Percentiles rank a stretch among this genome's conserved stretches.
phyloP scores from a whole-genome alignment of 768 basidiomycete species.

The Kwoniella mangroviensis region DNA sequence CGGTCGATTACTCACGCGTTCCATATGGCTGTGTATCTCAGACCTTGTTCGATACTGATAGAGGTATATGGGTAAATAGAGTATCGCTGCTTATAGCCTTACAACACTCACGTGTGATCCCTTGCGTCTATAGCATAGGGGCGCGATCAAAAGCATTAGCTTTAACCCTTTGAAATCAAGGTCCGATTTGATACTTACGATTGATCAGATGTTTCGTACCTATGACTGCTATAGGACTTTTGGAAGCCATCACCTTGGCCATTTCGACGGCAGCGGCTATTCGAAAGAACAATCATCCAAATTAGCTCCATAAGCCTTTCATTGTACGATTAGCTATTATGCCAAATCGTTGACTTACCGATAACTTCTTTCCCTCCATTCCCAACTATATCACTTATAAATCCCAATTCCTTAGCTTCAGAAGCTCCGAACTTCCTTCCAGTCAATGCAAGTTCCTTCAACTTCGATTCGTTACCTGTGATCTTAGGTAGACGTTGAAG shows the following conservation, averaged over 20 bases:
- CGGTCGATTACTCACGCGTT: slow-evolving; percentile 57
- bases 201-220: slow-evolving; percentile 78
- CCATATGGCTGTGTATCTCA: slow-evolving; percentile 68
- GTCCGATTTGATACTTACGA: slow-evolving; percentile 51
- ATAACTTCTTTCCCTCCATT: slow-evolving; percentile 73
- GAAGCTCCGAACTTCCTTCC: slow-evolving; percentile 70
- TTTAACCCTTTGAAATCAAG: not conserved
- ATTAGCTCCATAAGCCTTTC: not conserved
- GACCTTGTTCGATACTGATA: slow-evolving; percentile 61
- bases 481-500: slow-evolving; percentile 80
- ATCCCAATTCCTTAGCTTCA: slow-evolving; percentile 72
- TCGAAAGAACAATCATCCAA: not conserved
- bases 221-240: slow-evolving; percentile 77
- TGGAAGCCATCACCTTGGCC: slow-evolving; percentile 69
- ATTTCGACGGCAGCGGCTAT: slow-evolving; percentile 67
- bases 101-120: slow-evolving; percentile 70
- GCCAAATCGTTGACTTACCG: slow-evolving; percentile 31
- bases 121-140: slow-evolving; percentile 62
- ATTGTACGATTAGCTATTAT: not conserved
- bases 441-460: slow-evolving; percentile 77
- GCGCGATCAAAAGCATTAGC: not conserved
- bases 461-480: slow-evolving; percentile 72
- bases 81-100: too few relatives aligned
- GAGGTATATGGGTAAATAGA: too few relatives aligned
- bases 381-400: slow-evolving; percentile 72